phyloP scores from a whole-genome alignment of 164 flowering plant species.

The Piper longum region DNA sequence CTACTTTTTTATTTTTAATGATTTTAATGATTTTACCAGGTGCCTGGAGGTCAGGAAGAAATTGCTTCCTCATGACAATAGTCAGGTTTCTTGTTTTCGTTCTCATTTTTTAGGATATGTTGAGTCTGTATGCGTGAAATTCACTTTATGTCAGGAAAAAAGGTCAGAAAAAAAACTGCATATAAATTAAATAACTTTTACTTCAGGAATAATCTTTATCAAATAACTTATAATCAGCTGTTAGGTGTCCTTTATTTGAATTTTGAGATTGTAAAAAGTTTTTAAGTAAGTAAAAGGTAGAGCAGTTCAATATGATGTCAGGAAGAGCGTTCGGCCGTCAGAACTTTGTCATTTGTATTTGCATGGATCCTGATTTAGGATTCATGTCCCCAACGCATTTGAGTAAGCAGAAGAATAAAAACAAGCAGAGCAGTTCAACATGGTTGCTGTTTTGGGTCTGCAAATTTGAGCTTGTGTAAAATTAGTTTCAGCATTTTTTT shows the following conservation, averaged over 20 bases:
- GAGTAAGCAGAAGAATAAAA: background rate
- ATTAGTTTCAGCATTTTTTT: background rate
- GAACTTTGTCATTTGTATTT: background rate
- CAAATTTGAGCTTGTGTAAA: background rate
- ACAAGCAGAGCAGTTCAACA: no score
- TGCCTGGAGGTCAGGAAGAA: conserved; percentile 58
- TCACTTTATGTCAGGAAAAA: background rate
- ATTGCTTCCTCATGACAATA: conserved; percentile 48
- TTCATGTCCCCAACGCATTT: background rate
- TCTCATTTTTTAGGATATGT: background rate
- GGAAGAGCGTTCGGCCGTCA: background rate
- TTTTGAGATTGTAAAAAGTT: background rate
- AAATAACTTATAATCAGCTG: background rate
- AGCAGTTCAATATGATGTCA: no score
- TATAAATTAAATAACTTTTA: no score
- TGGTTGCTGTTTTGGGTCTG: no score
- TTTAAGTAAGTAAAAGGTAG: no score
- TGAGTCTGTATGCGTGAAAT: background rate
- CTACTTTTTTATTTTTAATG: no score
- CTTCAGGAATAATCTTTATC: background rate
- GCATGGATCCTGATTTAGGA: background rate
- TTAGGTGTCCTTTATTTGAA: background rate
- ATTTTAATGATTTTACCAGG: conserved; percentile 24
- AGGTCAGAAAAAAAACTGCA: background rate
- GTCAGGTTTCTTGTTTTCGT: conserved; percentile 40